A percentile compares a stretch with the other conserved stretches of the same genome.
Evolutionary conservation across 345 rosid species (phyloP).

Genomic region (Salix koriyanagi): DNA sequence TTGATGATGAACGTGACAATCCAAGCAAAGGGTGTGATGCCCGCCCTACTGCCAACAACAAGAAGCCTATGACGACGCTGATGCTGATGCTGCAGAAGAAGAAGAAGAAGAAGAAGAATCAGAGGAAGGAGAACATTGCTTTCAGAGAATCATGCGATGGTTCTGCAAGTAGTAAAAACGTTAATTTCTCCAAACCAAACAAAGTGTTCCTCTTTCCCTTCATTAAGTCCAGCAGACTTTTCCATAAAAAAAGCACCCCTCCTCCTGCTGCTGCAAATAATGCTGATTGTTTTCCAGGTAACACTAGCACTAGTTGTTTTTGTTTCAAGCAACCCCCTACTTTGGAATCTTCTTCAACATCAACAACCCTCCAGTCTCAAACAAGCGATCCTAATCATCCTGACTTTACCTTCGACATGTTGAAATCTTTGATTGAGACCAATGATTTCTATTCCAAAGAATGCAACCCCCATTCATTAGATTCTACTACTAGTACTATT

Average conservation of each 20-base stretch:
- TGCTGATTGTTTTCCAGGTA: slow-evolving; percentile 6
- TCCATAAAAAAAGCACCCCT: background rate
- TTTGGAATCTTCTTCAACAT: slow-evolving; percentile 35
- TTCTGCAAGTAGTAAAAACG: background rate
- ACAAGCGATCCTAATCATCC: slow-evolving; percentile 50
- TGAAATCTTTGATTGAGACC: slow-evolving; percentile 41
- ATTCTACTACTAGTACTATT: background rate
- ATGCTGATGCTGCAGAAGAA: background rate
- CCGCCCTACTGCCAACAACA: background rate
- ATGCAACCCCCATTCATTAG: slow-evolving; percentile 40
- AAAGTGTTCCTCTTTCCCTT: slow-evolving; percentile 14
- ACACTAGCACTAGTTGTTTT: slow-evolving; percentile 13
- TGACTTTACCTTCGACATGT: slow-evolving; percentile 38
- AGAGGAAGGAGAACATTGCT: background rate
- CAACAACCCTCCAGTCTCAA: slow-evolving; percentile 7
- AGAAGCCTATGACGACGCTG: background rate
- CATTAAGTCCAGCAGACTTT: slow-evolving; percentile 10
- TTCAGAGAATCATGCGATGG: background rate
- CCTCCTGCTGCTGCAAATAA: background rate
- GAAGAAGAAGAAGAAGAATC: background rate
- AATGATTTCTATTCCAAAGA: slow-evolving; percentile 52
- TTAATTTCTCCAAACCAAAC: slow-evolving; percentile 12
- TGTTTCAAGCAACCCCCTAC: slow-evolving; percentile 29
- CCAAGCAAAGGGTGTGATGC: background rate
- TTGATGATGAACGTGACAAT: background rate